These are phyloP conservation scores for Pythium dissotocum DNA, from an alignment of 352 stramenopile species.

Conservation along the genomic window DNA sequence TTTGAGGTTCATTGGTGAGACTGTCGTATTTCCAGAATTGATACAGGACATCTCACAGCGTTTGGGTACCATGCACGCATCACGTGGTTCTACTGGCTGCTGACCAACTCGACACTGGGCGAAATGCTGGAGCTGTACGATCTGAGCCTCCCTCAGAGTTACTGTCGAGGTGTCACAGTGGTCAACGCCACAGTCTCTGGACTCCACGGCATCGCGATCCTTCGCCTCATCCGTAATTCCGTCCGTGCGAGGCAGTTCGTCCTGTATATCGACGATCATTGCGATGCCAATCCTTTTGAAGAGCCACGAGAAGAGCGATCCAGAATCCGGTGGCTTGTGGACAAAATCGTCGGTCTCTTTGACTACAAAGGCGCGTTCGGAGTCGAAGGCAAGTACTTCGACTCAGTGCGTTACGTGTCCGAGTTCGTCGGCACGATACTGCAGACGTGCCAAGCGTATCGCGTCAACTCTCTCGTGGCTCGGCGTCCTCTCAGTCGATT, in stretches of 20 bases:
- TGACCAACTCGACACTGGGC: background rate
- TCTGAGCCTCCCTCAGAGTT: background rate
- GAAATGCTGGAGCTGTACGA: slow-evolving; percentile 7
- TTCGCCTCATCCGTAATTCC: slow-evolving; percentile 4
- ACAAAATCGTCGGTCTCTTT: too few relatives aligned
- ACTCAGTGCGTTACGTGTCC: too few relatives aligned
- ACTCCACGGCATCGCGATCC: background rate
- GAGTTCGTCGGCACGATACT: too few relatives aligned
- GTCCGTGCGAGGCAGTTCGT: background rate
- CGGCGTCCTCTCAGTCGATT: too few relatives aligned
- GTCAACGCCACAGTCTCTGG: background rate
- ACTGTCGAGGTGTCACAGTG: background rate
- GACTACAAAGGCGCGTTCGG: too few relatives aligned
- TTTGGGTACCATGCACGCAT: slow-evolving; percentile 6
- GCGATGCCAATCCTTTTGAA: background rate
- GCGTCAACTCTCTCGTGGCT: too few relatives aligned
- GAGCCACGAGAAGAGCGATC: too few relatives aligned
- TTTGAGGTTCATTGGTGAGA: too few relatives aligned
- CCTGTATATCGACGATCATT: slow-evolving; percentile 8
- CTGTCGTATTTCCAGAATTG: background rate
- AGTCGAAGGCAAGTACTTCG: too few relatives aligned
- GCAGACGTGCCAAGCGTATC: too few relatives aligned
- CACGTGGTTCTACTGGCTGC: slow-evolving; percentile 1
- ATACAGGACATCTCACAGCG: slow-evolving; percentile 38
- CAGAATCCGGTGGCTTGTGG: too few relatives aligned